Evolutionary conservation across 2,329 filamentous ascomycete species (phyloP).

Genomic region (Dactylellina parvicollis): DNA sequence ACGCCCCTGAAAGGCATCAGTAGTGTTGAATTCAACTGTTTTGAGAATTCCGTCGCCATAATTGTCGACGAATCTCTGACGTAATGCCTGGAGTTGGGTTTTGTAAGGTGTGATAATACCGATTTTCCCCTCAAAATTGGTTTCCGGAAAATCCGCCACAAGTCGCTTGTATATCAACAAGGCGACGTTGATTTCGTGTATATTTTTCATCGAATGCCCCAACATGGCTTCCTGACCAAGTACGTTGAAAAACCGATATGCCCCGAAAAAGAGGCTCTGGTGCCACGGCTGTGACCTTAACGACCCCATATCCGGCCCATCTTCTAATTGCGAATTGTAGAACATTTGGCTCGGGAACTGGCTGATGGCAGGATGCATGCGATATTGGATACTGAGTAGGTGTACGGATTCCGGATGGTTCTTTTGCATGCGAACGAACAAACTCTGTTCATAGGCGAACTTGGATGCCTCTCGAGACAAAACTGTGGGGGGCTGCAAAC

Average conservation of each 20-base stretch:
- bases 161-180: slow-evolving; percentile 85
- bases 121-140: slow-evolving; percentile 81
- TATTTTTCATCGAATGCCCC: slow-evolving; percentile 87
- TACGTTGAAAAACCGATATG: slow-evolving; percentile 97
- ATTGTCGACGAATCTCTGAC: slow-evolving; percentile 74
- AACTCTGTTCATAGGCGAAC: slow-evolving; percentile 95
- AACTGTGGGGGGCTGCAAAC: slow-evolving; percentile 78
- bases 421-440: slow-evolving; percentile 97
- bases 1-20: slow-evolving; percentile 95
- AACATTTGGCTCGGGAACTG: slow-evolving; percentile 88
- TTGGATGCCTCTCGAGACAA: slow-evolving; percentile 90
- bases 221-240: slow-evolving; percentile 84
- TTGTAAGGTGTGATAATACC: slow-evolving; percentile 99
- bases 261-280: slow-evolving; percentile 78
- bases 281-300: slow-evolving; percentile 88
- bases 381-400: slow-evolving; percentile 95
- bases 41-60: slow-evolving; percentile 81
- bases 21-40: slow-evolving; percentile 96
- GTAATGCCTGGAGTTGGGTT: slow-evolving; percentile 84
- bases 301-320: slow-evolving; percentile 82
- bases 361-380: slow-evolving; percentile 98
- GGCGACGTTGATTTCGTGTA: slow-evolving; percentile 85
- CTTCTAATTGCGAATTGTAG: slow-evolving; percentile 86
- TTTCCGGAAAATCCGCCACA: slow-evolving; percentile 73
- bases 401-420: slow-evolving; percentile 90